Conservation (phyloP, 2,329 filamentous ascomycete species). For the Bretziella fagacearum region DNA sequence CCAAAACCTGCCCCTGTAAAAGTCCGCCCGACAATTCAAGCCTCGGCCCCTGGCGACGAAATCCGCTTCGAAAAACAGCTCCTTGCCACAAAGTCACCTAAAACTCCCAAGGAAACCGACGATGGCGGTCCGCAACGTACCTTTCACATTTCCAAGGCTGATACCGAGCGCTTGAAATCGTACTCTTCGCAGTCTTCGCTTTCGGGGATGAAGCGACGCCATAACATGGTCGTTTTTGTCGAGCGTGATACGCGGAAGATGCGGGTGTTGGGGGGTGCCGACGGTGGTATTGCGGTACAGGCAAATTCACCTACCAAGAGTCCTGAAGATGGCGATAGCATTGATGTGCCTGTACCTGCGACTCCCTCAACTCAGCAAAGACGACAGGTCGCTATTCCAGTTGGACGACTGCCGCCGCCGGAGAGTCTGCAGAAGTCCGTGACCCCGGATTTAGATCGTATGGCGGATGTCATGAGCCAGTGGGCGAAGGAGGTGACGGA, state of each 20-base stretch:
- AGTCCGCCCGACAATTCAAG: conserved; percentile 30
- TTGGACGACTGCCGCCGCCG: conserved; percentile 21
- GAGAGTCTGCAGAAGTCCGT: conserved; percentile 18
- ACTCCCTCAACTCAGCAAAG: conserved; percentile 12
- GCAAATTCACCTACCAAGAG: neutral
- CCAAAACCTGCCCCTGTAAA: conserved; percentile 13
- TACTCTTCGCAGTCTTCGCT: conserved; percentile 5
- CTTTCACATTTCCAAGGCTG: conserved; percentile 14
- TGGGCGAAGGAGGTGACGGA: conserved; percentile 32
- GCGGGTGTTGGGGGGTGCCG: conserved; percentile 6
- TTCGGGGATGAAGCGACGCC: conserved; percentile 11
- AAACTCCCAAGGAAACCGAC: conserved; percentile 11
- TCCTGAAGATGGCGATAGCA: neutral
- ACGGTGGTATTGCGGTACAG: neutral
- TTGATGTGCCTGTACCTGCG: conserved; percentile 12
- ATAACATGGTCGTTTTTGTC: conserved; percentile 33
- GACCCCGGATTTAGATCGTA: conserved; percentile 29
- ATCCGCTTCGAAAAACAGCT: conserved; percentile 9
- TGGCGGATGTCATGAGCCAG: conserved; percentile 38
- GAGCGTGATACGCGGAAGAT: conserved; percentile 32
- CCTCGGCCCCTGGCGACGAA: conserved; percentile 27
- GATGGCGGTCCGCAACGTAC: conserved; percentile 6
- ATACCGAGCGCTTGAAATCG: conserved; percentile 10
- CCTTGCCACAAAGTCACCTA: neutral
- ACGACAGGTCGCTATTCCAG: conserved; percentile 13